Evolutionary conservation across 139 green algal genomes (phyloP), one percentile per base, ranked within the genome.

Genomic region (Limnomonas spitsbergensis): DNA sequence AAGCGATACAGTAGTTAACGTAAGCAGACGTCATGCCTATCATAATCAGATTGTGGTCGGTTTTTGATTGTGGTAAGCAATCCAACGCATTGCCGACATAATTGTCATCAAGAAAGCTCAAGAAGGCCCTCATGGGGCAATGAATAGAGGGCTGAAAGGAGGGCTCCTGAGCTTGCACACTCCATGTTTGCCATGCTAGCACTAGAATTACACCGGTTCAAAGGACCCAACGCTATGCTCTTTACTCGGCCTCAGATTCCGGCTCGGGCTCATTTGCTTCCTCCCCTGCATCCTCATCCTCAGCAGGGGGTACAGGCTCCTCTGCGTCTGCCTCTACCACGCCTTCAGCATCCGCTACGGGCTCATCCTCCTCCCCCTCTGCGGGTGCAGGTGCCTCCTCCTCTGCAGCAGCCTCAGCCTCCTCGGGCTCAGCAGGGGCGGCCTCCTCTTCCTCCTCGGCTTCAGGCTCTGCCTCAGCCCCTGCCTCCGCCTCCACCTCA

Each of bases 361-460:
- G 4, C 36, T 39, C 67, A 53, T 26, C 67, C 29, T 6, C 36
- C 29, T 74, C 67, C 36, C 34, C 67, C 9, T 40, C 67, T 24
- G 67, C 67, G 40, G 67, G n/a, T 74, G 67, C 67, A 4, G 29
- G n/a, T 40, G 39, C 67, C 4, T 31, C 67, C 34, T 27, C 67
- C 36, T 74, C 24, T 24, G 29, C 67, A 35, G 67, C 67, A 27
- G 31, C 32, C 4, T 42, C 67, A 9, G 31, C 67, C 34, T 47
- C 36, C 32, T 74, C 67, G 3, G 26, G 6, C 34, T 20, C 67
- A 47, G 34, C 67, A 74, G 31, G 7, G 4, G 31, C 67, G n/a
- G 67, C 29, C 40, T 27, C 67, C 36, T 26, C 67, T 3, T 31
- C 36, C 7, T 53, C 67, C 36, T n/a, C 67, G 4, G 3, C 67